These are phyloP conservation scores for Psophocarpus tetragonolobus DNA, from an alignment of 306 rosid genomes.

Conservation along the genomic window DNA sequence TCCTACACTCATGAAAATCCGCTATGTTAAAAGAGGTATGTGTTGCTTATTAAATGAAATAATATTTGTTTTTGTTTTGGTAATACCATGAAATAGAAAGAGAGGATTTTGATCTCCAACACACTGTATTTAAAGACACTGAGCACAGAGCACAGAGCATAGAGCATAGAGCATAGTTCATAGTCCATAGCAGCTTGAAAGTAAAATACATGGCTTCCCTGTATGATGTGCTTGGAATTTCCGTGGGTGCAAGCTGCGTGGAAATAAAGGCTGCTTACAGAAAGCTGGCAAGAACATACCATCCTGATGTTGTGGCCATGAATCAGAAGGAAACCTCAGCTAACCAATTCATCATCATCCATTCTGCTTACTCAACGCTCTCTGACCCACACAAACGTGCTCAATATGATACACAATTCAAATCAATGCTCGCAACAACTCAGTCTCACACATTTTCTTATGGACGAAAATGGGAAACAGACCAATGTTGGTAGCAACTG, in stretches of 20 bases:
- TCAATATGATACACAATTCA: slow-evolving; percentile 48
- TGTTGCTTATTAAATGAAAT: too few relatives aligned
- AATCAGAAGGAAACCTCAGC: slow-evolving; percentile 62
- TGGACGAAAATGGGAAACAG: slow-evolving; percentile 72
- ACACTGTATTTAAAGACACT: too few relatives aligned
- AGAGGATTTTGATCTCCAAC: too few relatives aligned
- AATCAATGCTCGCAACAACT: too few relatives aligned
- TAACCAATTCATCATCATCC: slow-evolving; percentile 56
- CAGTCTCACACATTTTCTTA: slow-evolving; percentile 23
- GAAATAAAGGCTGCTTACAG: slow-evolving; percentile 74
- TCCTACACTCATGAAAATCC: too few relatives aligned
- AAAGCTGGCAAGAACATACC: slow-evolving; percentile 63
- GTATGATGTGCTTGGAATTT: slow-evolving; percentile 77
- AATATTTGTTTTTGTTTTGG: too few relatives aligned
- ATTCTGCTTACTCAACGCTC: slow-evolving; percentile 65
- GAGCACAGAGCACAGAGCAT: too few relatives aligned
- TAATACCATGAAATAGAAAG: too few relatives aligned
- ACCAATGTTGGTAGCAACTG: slow-evolving; percentile 78
- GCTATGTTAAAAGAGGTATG: too few relatives aligned
- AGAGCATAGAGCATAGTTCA: too few relatives aligned
- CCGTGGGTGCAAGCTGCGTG: slow-evolving; percentile 45
- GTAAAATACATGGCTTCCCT: slow-evolving; percentile 45
- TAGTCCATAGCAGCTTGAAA: too few relatives aligned
- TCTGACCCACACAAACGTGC: slow-evolving; percentile 78
- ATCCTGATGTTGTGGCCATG: slow-evolving; percentile 71